These are phyloP conservation scores for Zarea fungicola DNA, from an alignment of 2,329 filamentous ascomycete species.

Conservation along the genomic window DNA sequence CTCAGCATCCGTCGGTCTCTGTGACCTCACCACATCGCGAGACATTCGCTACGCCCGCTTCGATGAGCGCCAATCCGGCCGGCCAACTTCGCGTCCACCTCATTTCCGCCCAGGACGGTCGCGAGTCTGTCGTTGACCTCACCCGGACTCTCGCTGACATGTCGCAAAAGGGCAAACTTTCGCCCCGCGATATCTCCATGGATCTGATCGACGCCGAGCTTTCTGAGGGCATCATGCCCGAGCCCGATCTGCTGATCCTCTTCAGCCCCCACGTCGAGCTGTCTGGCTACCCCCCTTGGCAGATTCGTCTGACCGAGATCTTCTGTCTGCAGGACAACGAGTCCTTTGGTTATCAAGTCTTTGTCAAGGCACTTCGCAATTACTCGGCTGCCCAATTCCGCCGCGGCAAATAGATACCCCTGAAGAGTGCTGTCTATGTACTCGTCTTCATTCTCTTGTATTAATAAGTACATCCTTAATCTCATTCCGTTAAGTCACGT, in stretches of 20 bases:
- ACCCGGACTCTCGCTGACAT: conserved; percentile 93
- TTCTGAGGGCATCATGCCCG: conserved; percentile 69
- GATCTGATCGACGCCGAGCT: conserved; percentile 90
- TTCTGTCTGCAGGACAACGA: conserved; percentile 73
- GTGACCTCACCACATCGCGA: conserved; percentile 41
- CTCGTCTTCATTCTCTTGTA: conserved; percentile 12
- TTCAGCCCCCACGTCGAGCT: conserved; percentile 82
- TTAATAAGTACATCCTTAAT: not conserved
- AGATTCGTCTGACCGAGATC: conserved; percentile 90
- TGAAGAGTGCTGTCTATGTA: no score
- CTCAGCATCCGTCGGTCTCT: conserved; percentile 65
- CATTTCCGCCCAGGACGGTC: conserved; percentile 80
- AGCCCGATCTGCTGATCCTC: conserved; percentile 84
- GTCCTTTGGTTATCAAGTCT: conserved; percentile 89
- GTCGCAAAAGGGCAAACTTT: conserved; percentile 83
- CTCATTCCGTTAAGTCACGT: conserved; percentile 32
- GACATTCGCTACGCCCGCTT: conserved; percentile 24
- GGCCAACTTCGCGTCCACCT: conserved; percentile 61
- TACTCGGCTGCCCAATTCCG: conserved; percentile 87
- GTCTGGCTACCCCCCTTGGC: conserved; percentile 94
- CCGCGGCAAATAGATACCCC: conserved; percentile 56
- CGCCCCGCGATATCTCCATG: conserved; percentile 71
- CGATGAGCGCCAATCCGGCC: conserved; percentile 24
- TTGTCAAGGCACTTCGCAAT: conserved; percentile 76
- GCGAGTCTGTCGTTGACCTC: conserved; percentile 90